Evolutionary conservation across 441 rosid species (phyloP), one percentile per base, ranked within the genome.

Genomic region (Bocquillonia castaneifolia): DNA sequence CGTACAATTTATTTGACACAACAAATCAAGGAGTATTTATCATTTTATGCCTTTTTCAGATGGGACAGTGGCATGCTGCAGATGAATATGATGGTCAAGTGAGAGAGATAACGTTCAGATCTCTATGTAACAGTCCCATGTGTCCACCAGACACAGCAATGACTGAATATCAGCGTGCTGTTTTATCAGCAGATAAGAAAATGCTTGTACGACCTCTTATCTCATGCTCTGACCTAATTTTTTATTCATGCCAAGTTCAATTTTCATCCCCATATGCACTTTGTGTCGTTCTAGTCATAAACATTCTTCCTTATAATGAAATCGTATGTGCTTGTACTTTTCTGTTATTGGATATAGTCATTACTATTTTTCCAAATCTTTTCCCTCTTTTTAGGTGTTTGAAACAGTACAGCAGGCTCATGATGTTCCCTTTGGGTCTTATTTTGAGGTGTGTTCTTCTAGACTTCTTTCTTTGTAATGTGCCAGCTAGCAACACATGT

Each of bases 111-210:
- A 94, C 89, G 67, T 92, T 86, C 76, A 86, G 97, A 82, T 78
- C 91, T 39, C 74, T 81, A n/a, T 94, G 99, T 78, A 85, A 81
- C 76, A 94, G 90, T 82, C 99, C 99, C 48, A 92, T 94, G 98
- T 90, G 99, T 80, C 98, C 99, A 39, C 98, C 97, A 47, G 97
- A 94, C 80, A 92, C 94, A 63, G 96, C 90, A 72, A 88, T 94
- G 90, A 87, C 99, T 8, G 98, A 94, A 82, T 92, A 87, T 80
- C 99, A 94, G 83, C 98, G 90, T 70, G 78, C 67, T 73, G 94
- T 86, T 77, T 67, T 88, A 60, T 85, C 98, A 68, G 71, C 88
- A 66, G 97, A 94, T 72, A 90, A 87, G 81, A 85, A 81, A 82
- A 68, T 72, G 20, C 86, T 92, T 79, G 99, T 94, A 68, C 22